Percentiles rank a stretch among this genome's conserved stretches.
phyloP scores from a whole-genome alignment of 225 moss, liverwort and hornwort species.

The Physcomitrellopsis africana region DNA sequence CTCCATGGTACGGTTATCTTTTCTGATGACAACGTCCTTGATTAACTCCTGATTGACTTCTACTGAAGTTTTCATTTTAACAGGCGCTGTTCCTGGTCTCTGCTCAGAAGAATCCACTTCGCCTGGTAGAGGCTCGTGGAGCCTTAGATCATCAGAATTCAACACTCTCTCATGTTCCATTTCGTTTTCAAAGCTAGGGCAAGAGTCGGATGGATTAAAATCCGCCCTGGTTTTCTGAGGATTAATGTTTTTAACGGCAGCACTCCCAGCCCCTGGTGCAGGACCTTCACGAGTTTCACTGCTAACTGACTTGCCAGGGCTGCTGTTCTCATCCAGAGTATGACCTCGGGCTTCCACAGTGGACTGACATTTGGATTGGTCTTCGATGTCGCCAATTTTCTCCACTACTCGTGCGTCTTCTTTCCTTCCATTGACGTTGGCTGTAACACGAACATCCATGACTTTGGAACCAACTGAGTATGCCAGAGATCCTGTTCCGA shows the following conservation, averaged over 20 bases:
- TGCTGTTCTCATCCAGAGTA: background rate
- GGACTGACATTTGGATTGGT: conserved; percentile 27
- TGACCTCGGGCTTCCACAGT: conserved; percentile 12
- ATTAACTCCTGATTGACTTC: conserved; percentile 17
- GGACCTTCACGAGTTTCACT: no score
- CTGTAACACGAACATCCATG: conserved; percentile 76
- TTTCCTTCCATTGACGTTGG: conserved; percentile 38
- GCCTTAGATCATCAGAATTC: conserved; percentile 29
- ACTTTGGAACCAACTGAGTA: conserved; percentile 85
- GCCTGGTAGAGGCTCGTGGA: conserved; percentile 60
- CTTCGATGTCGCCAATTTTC: conserved; percentile 21
- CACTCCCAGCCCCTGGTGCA: no score
- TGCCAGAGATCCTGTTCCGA: conserved; percentile 82
- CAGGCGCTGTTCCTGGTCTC: conserved; percentile 40
- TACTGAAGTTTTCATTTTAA: conserved; percentile 18
- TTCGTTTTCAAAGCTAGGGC: background rate
- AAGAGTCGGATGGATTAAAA: background rate
- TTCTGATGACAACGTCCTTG: conserved; percentile 18
- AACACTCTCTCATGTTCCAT: conserved; percentile 26
- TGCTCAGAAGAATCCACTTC: conserved; percentile 46
- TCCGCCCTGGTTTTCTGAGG: background rate
- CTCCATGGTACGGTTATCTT: background rate
- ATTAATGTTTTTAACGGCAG: background rate
- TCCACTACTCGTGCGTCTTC: conserved; percentile 28
- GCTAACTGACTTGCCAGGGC: conserved; percentile 1